A percentile compares a stretch with the other conserved stretches of the same genome.
Evolutionary conservation across 2,329 filamentous ascomycete species (phyloP).

Genomic region (Aureobasidium sp.): DNA sequence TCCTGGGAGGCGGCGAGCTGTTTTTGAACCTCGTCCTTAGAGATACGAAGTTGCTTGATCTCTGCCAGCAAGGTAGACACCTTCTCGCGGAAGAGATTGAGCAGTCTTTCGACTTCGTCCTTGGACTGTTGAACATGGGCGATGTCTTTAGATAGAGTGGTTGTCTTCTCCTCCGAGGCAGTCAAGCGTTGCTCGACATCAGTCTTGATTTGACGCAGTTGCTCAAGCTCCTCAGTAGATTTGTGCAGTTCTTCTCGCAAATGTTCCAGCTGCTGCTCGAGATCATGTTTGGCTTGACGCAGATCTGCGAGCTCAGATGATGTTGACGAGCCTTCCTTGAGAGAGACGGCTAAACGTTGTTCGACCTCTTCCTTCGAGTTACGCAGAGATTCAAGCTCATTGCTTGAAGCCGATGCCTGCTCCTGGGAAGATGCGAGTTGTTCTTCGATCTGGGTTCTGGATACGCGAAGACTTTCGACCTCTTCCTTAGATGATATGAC

Average conservation of each 20-base stretch:
- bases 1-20: conserved; percentile 3
- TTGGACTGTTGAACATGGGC: background rate
- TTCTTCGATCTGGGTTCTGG: background rate
- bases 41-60: conserved; percentile 7
- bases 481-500: background rate
- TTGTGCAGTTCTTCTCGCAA: background rate
- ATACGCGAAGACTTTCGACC: background rate
- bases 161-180: background rate
- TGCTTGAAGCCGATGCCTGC: background rate
- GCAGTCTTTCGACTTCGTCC: conserved; percentile 2
- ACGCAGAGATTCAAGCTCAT: conserved; percentile 1
- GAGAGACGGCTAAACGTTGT: background rate
- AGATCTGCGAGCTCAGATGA: background rate
- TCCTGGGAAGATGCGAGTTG: background rate
- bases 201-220: background rate
- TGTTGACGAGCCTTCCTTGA: background rate
- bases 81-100: background rate
- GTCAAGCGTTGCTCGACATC: conserved; percentile 5
- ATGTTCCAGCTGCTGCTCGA: background rate
- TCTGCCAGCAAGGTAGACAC: background rate
- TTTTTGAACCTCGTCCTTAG: conserved; percentile 10
- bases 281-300: conserved; percentile 1
- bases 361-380: conserved; percentile 10
- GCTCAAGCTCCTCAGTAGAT: background rate
- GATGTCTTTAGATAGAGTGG: background rate